These are phyloP conservation scores for Spergularia bocconei DNA, from an alignment of 148 eudicot species.

Conservation along the genomic window DNA sequence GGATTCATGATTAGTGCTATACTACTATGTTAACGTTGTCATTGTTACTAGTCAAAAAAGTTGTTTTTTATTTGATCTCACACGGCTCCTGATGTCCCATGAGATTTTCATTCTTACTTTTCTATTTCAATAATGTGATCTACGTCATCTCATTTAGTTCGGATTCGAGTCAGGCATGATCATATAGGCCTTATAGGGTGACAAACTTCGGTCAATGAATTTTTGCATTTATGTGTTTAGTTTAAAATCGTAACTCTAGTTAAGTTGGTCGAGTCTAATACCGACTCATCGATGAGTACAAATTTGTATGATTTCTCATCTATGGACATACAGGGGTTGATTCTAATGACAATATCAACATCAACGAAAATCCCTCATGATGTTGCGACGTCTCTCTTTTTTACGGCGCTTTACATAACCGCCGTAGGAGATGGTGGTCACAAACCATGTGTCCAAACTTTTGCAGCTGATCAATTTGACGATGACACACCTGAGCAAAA, in stretches of 20 bases:
- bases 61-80: not conserved
- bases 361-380: constrained; percentile 24
- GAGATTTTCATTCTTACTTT: not conserved
- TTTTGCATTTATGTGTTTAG: too few relatives aligned
- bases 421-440: constrained; percentile 74
- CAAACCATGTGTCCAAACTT: constrained; percentile 71
- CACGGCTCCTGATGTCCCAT: not conserved
- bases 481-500: constrained; percentile 45
- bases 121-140: not conserved
- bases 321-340: constrained; percentile 42
- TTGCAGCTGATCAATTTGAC: constrained; percentile 75
- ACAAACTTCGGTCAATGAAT: too few relatives aligned
- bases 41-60: not conserved
- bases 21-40: not conserved
- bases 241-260: too few relatives aligned
- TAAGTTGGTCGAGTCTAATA: too few relatives aligned
- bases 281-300: too few relatives aligned
- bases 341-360: constrained; percentile 45
- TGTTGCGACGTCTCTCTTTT: constrained; percentile 32
- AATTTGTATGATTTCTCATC: not conserved
- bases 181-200: too few relatives aligned
- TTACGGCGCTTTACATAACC: constrained; percentile 47
- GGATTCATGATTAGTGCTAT: not conserved
- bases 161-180: too few relatives aligned
- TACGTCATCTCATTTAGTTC: too few relatives aligned